phyloP scores from a whole-genome alignment of 176 grass and related monocot genomes.

The Puccinellia tenuiflora region DNA sequence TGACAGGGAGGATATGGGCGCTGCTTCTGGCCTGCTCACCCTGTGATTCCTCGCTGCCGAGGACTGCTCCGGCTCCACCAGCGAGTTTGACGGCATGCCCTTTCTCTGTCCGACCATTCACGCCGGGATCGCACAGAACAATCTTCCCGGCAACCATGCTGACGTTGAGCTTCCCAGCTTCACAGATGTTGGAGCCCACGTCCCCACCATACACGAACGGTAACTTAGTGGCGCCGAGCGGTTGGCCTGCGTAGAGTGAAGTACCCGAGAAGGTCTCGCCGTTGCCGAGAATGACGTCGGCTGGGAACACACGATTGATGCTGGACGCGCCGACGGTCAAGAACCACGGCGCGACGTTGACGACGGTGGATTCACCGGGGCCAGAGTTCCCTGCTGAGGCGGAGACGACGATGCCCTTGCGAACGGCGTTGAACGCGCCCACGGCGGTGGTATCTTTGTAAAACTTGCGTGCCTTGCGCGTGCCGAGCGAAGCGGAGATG shows the following conservation, averaged over 20 bases:
- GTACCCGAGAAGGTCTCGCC: slow-evolving; percentile 1
- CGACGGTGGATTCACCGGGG: not conserved
- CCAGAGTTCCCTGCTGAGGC: slow-evolving; percentile 26
- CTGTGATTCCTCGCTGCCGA: not conserved
- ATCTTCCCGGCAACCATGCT: slow-evolving; percentile 40
- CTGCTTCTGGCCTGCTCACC: slow-evolving; percentile 23
- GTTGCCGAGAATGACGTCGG: slow-evolving; percentile 1
- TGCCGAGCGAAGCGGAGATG: slow-evolving; percentile 16
- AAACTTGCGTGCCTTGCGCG: not conserved
- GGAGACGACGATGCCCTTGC: slow-evolving; percentile 26
- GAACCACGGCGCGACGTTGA: slow-evolving; percentile 41
- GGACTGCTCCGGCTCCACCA: slow-evolving; percentile 29
- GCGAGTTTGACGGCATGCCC: slow-evolving; percentile 12
- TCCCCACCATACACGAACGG: not conserved
- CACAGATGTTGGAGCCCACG: not conserved
- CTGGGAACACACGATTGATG: slow-evolving; percentile 21
- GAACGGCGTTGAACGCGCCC: slow-evolving; percentile 29
- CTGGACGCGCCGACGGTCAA: slow-evolving; percentile 40
- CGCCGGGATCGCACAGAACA: slow-evolving; percentile 31
- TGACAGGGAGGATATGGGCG: slow-evolving; percentile 32
- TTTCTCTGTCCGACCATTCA: not conserved
- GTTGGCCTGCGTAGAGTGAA: not conserved
- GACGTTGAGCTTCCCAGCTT: not conserved
- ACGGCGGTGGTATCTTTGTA: slow-evolving; percentile 9
- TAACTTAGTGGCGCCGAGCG: not conserved